Conservation (phyloP, 169 alveolate genomes). For the Eimeria necatrix region DNA sequence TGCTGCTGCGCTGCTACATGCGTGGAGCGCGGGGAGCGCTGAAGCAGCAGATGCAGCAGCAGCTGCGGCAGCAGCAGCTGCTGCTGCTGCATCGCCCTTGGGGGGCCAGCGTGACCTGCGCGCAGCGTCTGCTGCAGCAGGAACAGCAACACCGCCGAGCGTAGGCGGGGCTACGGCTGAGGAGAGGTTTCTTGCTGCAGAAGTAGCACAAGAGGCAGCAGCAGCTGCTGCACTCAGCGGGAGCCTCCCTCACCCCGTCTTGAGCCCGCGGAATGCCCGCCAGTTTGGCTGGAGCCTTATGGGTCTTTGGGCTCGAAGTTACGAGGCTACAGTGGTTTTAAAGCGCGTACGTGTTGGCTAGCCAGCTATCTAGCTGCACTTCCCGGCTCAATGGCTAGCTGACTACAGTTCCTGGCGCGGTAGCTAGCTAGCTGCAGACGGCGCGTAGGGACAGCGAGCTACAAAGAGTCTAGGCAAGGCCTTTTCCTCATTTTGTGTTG, state of each 20-base stretch:
- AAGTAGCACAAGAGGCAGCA: conserved; percentile 46
- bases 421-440: neutral
- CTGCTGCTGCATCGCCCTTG: conserved; percentile 9
- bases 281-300: conserved; percentile 49
- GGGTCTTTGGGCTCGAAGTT: conserved; percentile 52
- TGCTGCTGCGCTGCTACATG: conserved; percentile 50
- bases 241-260: conserved; percentile 67
- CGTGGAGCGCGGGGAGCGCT: conserved; percentile 50
- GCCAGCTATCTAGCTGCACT: conserved; percentile 23
- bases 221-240: conserved; percentile 78
- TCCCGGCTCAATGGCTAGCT: neutral
- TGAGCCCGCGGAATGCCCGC: conserved; percentile 42
- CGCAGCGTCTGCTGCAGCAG: conserved; percentile 24
- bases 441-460: neutral
- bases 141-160: conserved; percentile 5
- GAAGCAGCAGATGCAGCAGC: conserved; percentile 39
- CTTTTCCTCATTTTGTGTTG: no score
- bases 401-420: neutral
- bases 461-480: no score
- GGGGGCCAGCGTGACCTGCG: neutral
- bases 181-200: conserved; percentile 52
- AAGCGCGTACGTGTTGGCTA: conserved; percentile 31
- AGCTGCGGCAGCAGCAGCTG: conserved; percentile 47
- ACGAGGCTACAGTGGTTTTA: neutral
- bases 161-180: conserved; percentile 20